Evolutionary conservation across 306 rosid genomes (phyloP).

Genomic region (Cyclanthera cordifolia): DNA sequence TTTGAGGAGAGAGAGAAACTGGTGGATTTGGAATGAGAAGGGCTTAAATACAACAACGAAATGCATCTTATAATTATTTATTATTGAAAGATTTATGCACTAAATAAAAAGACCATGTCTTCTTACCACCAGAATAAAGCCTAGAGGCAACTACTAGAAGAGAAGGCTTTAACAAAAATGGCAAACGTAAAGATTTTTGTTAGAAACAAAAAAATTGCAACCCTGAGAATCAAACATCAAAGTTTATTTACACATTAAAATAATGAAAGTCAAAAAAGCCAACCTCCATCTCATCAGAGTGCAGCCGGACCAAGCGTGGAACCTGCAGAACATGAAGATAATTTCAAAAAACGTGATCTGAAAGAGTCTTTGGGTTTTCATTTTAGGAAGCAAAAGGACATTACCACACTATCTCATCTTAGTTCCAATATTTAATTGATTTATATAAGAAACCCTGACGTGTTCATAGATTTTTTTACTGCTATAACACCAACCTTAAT

Average conservation of each 20-base stretch:
- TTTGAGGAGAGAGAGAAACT: background rate
- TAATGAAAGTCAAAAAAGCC: slow-evolving; percentile 14
- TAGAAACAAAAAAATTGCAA: too few species aligned
- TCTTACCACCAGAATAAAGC: slow-evolving; percentile 1
- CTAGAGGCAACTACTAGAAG: background rate
- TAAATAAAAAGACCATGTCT: background rate
- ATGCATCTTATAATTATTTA: background rate
- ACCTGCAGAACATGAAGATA: slow-evolving; percentile 36
- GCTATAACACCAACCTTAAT: slow-evolving; percentile 47
- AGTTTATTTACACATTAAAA: slow-evolving; percentile 1
- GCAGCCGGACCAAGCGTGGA: slow-evolving; percentile 98
- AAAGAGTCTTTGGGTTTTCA: background rate
- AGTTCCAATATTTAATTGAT: background rate
- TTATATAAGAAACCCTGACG: background rate
- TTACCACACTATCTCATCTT: background rate
- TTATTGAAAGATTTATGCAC: background rate
- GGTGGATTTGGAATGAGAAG: too few species aligned
- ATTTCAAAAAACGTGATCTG: background rate
- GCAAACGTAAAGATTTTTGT: too few species aligned
- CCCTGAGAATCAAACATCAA: background rate
- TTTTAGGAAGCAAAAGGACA: background rate
- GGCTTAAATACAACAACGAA: background rate
- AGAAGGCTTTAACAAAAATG: background rate
- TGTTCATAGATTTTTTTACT: background rate
- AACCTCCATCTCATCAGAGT: slow-evolving; percentile 96